Conservation (phyloP, 768 basidiomycete genomes). For the Serpula lacrymans region DNA sequence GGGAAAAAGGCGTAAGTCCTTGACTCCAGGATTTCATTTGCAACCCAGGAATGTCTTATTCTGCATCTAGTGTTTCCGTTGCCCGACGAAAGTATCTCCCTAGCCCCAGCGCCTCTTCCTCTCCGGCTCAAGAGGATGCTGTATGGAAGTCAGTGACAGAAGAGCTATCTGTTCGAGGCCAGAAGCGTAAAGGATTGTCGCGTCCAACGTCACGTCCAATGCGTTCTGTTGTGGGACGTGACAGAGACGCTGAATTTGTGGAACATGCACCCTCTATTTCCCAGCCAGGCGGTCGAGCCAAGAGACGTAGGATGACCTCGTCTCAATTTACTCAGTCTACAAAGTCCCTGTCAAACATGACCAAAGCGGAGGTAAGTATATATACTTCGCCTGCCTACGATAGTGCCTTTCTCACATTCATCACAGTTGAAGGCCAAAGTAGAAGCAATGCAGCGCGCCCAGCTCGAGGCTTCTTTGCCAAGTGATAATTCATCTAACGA, state of each 20-base stretch:
- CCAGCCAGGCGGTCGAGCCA: constrained; percentile 5
- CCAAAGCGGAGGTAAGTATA: constrained; percentile 38
- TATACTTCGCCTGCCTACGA: too few relatives aligned
- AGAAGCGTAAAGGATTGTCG: constrained; percentile 4
- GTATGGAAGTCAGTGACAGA: constrained; percentile 39
- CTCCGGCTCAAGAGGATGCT: constrained; percentile 30
- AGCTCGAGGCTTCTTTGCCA: constrained; percentile 19
- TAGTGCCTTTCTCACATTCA: constrained; percentile 1
- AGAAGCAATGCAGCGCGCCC: constrained; percentile 17
- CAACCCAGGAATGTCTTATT: neutral
- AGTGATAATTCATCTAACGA: constrained; percentile 29
- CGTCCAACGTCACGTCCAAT: constrained; percentile 6
- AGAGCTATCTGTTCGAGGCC: constrained; percentile 16
- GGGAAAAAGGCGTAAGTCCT: constrained; percentile 44
- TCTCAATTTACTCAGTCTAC: constrained; percentile 2
- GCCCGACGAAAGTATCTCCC: constrained; percentile 31
- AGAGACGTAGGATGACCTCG: constrained; percentile 9
- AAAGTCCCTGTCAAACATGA: constrained; percentile 27
- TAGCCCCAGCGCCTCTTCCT: constrained; percentile 19
- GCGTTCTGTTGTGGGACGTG: neutral
- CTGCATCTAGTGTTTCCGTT: constrained; percentile 24
- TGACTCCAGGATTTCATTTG: neutral
- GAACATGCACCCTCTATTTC: constrained; percentile 10
- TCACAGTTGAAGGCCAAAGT: constrained; percentile 29
- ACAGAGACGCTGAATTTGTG: constrained; percentile 4